These are phyloP conservation scores for Theileria equi DNA, from an alignment of 169 alveolate genomes.

Conservation along the genomic window DNA sequence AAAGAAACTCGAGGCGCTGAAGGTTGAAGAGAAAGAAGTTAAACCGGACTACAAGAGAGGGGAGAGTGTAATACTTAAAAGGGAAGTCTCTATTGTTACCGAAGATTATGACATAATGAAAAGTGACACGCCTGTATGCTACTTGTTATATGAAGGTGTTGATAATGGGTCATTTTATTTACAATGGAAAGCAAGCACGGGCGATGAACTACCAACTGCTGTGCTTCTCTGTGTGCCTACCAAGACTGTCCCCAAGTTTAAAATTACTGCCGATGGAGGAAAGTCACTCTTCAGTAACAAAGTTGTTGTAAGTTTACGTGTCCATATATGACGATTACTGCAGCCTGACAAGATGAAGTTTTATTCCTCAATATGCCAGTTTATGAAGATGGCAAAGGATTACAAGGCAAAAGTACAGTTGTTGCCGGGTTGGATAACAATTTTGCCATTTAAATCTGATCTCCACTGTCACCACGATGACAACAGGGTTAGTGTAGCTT, in stretches of 20 bases:
- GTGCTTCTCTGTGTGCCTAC: constrained; percentile 49
- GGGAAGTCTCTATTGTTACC: not conserved
- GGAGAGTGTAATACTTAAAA: not conserved
- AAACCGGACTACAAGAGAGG: too few species aligned
- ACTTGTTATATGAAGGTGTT: constrained; percentile 59
- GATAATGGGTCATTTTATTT: constrained; percentile 61
- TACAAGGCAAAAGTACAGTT: constrained; percentile 59
- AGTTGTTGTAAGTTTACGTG: constrained; percentile 34
- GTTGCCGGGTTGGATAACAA: constrained; percentile 44
- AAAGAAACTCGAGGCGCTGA: too few species aligned
- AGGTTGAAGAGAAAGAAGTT: too few species aligned
- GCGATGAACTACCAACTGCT: constrained; percentile 35
- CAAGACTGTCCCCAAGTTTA: constrained; percentile 61
- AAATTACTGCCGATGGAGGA: constrained; percentile 58
- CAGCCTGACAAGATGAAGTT: constrained; percentile 63
- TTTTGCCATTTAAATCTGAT: constrained; percentile 58
- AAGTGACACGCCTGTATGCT: constrained; percentile 53
- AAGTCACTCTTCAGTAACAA: constrained; percentile 38
- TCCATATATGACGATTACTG: not conserved
- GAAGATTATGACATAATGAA: constrained; percentile 1
- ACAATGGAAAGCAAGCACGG: constrained; percentile 58
- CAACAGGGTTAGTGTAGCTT: constrained; percentile 20
- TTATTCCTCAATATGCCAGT: constrained; percentile 50
- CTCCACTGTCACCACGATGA: constrained; percentile 50
- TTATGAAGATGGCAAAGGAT: constrained; percentile 60